phyloP scores from a whole-genome alignment of 1,284 basidiomycete species.

The Pholiota adiposa region DNA sequence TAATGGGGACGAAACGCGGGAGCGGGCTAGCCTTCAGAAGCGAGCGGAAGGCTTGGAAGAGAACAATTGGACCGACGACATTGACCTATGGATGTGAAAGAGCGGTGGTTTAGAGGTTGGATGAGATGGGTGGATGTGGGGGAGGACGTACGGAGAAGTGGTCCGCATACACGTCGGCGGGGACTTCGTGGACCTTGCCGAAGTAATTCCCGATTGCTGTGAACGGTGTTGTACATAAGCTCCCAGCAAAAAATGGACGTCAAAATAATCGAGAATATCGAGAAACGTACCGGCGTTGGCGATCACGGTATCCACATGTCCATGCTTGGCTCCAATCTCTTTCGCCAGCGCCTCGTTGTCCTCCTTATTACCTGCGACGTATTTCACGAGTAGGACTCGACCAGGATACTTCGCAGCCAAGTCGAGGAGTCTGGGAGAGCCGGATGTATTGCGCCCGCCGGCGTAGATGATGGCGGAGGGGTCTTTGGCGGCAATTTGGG shows the following conservation, averaged over 20 bases:
- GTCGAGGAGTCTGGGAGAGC: background rate
- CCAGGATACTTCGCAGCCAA: background rate
- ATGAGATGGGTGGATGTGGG: too few relatives aligned
- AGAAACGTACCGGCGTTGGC: background rate
- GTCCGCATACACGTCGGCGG: background rate
- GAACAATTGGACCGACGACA: background rate
- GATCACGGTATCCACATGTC: background rate
- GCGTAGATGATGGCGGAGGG: background rate
- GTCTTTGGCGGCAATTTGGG: too few relatives aligned
- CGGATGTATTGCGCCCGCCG: background rate
- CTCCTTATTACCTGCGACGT: background rate
- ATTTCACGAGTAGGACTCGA: background rate
- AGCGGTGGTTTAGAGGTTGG: too few relatives aligned
- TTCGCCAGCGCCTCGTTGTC: background rate
- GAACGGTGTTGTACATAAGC: too few relatives aligned
- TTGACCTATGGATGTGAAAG: slow-evolving; percentile 8
- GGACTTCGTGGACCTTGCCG: background rate
- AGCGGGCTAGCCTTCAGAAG: background rate
- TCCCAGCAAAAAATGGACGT: too few relatives aligned
- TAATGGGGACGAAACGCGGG: slow-evolving; percentile 2
- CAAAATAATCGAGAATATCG: too few relatives aligned
- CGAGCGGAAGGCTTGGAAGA: slow-evolving; percentile 2
- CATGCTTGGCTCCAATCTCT: background rate
- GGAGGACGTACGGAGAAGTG: too few relatives aligned
- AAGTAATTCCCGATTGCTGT: background rate